Conservation (phyloP, 768 basidiomycete genomes). For the Cystofilobasidium bisporidii region DNA sequence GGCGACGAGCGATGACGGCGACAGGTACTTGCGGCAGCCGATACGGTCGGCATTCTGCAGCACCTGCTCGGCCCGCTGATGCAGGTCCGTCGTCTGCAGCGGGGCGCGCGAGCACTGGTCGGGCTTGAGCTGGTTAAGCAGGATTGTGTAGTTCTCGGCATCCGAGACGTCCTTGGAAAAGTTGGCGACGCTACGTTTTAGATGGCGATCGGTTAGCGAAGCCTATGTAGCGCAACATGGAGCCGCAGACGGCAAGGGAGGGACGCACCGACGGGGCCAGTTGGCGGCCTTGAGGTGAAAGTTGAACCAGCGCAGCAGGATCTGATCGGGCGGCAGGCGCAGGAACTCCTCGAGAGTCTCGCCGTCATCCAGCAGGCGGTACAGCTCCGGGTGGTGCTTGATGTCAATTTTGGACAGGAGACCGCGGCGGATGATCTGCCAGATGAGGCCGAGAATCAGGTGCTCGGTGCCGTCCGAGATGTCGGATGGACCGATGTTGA, state of each 20-base stretch:
- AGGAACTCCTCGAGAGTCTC: conserved; percentile 96
- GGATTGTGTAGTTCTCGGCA: conserved; percentile 93
- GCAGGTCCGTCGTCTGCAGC: conserved; percentile 71
- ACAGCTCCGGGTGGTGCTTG: conserved; percentile 94
- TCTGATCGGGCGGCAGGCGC: conserved; percentile 89
- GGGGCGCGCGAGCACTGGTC: conserved; percentile 84
- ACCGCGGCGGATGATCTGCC: conserved; percentile 95
- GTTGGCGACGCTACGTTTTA: conserved; percentile 68
- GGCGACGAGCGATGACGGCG: conserved; percentile 75
- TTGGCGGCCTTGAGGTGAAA: conserved; percentile 93
- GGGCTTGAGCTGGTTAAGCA: conserved; percentile 91
- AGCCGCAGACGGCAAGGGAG: background rate
- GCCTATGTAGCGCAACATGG: background rate
- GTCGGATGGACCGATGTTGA: conserved; percentile 93
- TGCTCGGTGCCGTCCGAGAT: conserved; percentile 88
- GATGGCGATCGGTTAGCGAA: background rate
- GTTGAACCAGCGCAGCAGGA: conserved; percentile 97
- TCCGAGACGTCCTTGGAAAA: conserved; percentile 96
- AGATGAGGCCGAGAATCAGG: conserved; percentile 92
- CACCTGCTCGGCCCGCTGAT: conserved; percentile 82
- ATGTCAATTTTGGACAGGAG: conserved; percentile 91
- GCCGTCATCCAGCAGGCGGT: conserved; percentile 87
- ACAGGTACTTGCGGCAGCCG: conserved; percentile 91
- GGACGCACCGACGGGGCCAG: conserved; percentile 66
- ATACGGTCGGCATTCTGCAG: conserved; percentile 88